These are phyloP conservation scores for Pythium chondricola DNA, from an alignment of 352 stramenopile species.

Conservation along the genomic window DNA sequence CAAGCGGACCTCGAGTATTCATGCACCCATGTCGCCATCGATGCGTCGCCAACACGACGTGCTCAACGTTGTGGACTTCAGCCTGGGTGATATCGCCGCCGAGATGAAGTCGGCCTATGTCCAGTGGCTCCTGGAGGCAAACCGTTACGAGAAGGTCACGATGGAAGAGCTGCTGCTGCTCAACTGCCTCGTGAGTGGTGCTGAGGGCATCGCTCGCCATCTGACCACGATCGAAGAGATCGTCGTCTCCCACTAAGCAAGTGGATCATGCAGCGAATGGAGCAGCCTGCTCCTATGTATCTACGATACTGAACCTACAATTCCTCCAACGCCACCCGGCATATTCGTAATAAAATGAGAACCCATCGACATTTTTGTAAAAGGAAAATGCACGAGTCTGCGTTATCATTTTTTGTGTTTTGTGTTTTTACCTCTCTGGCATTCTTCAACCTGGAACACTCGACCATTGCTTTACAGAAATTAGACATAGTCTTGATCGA, in stretches of 20 bases:
- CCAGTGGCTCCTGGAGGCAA: slow-evolving; percentile 72
- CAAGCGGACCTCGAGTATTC: slow-evolving; percentile 1
- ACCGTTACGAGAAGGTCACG: slow-evolving; percentile 64
- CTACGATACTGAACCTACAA: too few species aligned
- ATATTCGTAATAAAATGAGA: too few species aligned
- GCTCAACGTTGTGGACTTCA: slow-evolving; percentile 77
- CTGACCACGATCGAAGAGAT: slow-evolving; percentile 74
- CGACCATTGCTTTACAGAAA: too few species aligned
- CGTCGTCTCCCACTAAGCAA: slow-evolving; percentile 45
- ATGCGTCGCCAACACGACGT: slow-evolving; percentile 78
- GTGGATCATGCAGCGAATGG: too few species aligned
- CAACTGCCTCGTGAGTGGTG: slow-evolving; percentile 77
- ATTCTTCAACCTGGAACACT: too few species aligned
- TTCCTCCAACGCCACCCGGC: too few species aligned
- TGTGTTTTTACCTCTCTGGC: too few species aligned
- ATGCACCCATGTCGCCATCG: slow-evolving; percentile 29
- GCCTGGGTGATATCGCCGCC: slow-evolving; percentile 53
- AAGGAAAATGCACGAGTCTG: too few species aligned
- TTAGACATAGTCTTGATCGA: too few species aligned
- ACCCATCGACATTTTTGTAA: too few species aligned
- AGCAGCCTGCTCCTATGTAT: too few species aligned
- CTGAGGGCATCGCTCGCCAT: slow-evolving; percentile 68
- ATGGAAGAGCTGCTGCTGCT: slow-evolving; percentile 81
- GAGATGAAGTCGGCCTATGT: slow-evolving; percentile 74
- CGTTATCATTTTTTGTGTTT: too few species aligned